phyloP scores from a whole-genome alignment of 371 early-diverging fungal genomes.

The Dichotomocladium elegans region DNA sequence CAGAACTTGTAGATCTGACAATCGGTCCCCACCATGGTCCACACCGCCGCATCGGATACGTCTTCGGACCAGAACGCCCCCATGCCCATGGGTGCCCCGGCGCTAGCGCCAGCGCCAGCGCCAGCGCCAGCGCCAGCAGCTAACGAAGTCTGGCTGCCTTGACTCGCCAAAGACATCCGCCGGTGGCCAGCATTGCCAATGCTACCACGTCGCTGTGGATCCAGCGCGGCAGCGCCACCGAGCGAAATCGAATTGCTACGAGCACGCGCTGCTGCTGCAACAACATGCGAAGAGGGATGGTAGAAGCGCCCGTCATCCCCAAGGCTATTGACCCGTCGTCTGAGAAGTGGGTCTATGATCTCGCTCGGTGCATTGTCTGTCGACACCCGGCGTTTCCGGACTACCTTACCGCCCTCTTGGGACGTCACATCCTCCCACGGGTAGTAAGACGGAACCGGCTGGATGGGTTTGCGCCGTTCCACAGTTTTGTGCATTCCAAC shows the following conservation, averaged over 20 bases:
- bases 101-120: neutral
- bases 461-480: slow-evolving; percentile 46
- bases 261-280: no score
- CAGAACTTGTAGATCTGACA: slow-evolving; percentile 73
- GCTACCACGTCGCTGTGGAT: neutral
- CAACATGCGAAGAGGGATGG: no score
- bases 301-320: slow-evolving; percentile 3
- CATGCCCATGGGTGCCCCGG: slow-evolving; percentile 11
- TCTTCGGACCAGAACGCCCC: slow-evolving; percentile 74
- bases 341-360: slow-evolving; percentile 3
- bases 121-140: no score
- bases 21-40: slow-evolving; percentile 87
- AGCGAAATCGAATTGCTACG: neutral
- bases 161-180: slow-evolving; percentile 15
- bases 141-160: slow-evolving; percentile 7
- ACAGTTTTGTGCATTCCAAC: slow-evolving; percentile 72
- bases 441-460: neutral
- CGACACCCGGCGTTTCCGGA: slow-evolving; percentile 45
- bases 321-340: slow-evolving; percentile 19
- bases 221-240: no score
- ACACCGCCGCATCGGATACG: slow-evolving; percentile 81
- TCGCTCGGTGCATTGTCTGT: slow-evolving; percentile 14
- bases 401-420: slow-evolving; percentile 36
- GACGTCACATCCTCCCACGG: slow-evolving; percentile 14
- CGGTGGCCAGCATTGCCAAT: no score